These are phyloP conservation scores for Lipomyces yamadae DNA, from an alignment of 805 yeast species.

Conservation along the genomic window DNA sequence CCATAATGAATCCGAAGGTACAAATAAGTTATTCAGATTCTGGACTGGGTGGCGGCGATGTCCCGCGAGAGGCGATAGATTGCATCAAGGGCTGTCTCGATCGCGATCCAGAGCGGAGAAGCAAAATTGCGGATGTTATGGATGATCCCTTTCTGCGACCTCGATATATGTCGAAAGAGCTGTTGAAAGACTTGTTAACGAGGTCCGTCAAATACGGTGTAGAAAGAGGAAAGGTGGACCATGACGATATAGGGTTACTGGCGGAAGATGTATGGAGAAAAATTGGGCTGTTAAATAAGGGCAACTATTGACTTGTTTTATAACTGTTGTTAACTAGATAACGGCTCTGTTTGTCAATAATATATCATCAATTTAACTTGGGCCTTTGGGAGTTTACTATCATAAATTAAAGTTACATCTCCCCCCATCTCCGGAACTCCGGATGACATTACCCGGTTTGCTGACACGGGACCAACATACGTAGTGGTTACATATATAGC, in stretches of 20 bases:
- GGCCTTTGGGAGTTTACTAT: too few relatives aligned
- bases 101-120: slow-evolving; percentile 70
- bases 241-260: slow-evolving; percentile 23
- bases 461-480: background rate
- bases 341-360: background rate
- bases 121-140: slow-evolving; percentile 65
- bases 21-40: slow-evolving; percentile 66
- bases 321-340: background rate
- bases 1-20: slow-evolving; percentile 84
- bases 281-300: slow-evolving; percentile 24
- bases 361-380: background rate
- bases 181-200: slow-evolving; percentile 70
- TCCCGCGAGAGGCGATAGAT: slow-evolving; percentile 71
- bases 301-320: background rate
- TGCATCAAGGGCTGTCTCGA: slow-evolving; percentile 72
- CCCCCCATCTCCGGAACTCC: too few relatives aligned
- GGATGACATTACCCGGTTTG: background rate
- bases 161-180: slow-evolving; percentile 66
- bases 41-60: slow-evolving; percentile 64
- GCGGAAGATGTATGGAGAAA: slow-evolving; percentile 37
- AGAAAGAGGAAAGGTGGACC: slow-evolving; percentile 40
- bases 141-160: slow-evolving; percentile 73
- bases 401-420: too few relatives aligned
- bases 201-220: slow-evolving; percentile 79
- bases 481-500: too few relatives aligned